Evolutionary conservation across 2,329 filamentous ascomycete species (phyloP).

Genomic region (Pseudogymnoascus sp.): DNA sequence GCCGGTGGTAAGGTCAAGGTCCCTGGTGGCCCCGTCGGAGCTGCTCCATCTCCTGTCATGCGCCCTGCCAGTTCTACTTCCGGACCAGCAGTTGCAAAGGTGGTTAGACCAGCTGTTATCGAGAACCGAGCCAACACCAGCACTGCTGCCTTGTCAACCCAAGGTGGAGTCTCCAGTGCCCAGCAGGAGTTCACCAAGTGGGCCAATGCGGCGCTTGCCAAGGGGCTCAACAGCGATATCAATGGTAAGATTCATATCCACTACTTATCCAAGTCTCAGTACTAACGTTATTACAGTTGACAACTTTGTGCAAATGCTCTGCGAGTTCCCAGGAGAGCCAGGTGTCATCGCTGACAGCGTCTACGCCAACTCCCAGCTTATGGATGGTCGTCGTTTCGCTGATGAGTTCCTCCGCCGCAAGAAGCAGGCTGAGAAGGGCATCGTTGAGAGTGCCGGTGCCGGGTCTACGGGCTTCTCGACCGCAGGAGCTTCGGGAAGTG

Average conservation of each 20-base stretch:
- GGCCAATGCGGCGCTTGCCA: constrained; percentile 70
- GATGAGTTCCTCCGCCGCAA: constrained; percentile 91
- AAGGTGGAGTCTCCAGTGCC: constrained; percentile 39
- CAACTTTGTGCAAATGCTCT: constrained; percentile 68
- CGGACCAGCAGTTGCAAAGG: constrained; percentile 39
- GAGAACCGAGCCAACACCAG: constrained; percentile 38
- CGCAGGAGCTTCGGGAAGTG: constrained; percentile 37
- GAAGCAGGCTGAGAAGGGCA: constrained; percentile 85
- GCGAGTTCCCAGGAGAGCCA: constrained; percentile 66
- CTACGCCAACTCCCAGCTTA: constrained; percentile 76
- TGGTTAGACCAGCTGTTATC: constrained; percentile 38
- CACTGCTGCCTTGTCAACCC: constrained; percentile 35
- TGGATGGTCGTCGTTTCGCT: constrained; percentile 88
- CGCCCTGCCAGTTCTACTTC: constrained; percentile 30
- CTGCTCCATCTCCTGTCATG: constrained; percentile 35
- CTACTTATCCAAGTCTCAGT: background rate
- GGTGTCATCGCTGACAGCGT: constrained; percentile 85
- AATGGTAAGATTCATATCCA: constrained; percentile 45
- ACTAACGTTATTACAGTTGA: constrained; percentile 37
- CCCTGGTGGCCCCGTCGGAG: constrained; percentile 50
- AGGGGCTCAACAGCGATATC: constrained; percentile 62
- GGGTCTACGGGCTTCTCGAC: constrained; percentile 36
- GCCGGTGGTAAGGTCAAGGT: constrained; percentile 86
- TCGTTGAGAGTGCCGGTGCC: constrained; percentile 61
- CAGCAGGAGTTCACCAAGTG: constrained; percentile 93